Base-by-base conservation (phyloP, 345 rosid species). In the Aegle marmelos region DNA sequence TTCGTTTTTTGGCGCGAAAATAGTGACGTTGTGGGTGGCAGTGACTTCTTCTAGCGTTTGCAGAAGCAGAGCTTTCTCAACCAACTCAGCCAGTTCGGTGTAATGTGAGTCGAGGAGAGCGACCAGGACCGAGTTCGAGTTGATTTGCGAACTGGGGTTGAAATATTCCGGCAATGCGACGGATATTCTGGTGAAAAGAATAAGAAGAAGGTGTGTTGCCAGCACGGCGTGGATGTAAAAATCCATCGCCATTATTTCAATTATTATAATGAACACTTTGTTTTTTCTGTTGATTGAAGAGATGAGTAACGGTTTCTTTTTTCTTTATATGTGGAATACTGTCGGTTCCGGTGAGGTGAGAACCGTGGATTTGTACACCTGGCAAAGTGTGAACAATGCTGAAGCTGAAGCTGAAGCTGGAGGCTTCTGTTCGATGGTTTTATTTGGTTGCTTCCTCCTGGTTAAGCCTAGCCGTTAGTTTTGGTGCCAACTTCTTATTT, bases 51-150 rank as follows among this genome's bases (percentile, higher is more conserved):
- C 92, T 3, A 89, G 86, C 33, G 87, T 77, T 34, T 84, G 90
- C 6, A 89, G 82, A 9, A 89, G 89, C 71, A 89, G 84, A 1
- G 88, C 92, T 74, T 89, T 89, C 66, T 89, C 92, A 7, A 87
- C 84, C 39, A 89, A 77, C 57, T 89, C 92, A 8, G 92, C 86
- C 14, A 89, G 81, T 74, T 85, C 88, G 5, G 92, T 89, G 77
- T 89, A 89, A 79, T 80, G 89, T 36, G 90, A 89, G 83, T 87
- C 92, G 9, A 89, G 90, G 53, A 89, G 87, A 17, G 92, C 89
- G 7, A 89, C 88, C n/a, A 89, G 84, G 53, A 89, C 82, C 0
- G 90, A 89, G 84, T 87, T 89, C 41, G 90, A 87, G 86, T 84
- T 89, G 67, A 89, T 85, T 81, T 80, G 86, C 13, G 24, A 70